Conservation (phyloP, 371 early-diverging fungal genomes). For the Haplosporangium sp. region DNA sequence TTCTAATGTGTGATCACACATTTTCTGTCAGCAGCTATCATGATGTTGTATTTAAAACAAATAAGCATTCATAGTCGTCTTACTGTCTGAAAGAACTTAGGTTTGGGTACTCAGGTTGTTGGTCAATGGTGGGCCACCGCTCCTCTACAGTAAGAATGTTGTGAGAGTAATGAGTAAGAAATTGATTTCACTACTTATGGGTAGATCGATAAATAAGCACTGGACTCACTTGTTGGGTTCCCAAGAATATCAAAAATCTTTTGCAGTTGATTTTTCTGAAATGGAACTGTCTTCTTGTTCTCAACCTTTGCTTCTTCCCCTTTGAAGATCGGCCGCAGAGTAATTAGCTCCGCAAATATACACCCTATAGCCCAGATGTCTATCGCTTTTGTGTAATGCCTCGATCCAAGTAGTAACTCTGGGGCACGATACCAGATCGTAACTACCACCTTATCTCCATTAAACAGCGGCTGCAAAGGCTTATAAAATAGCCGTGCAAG, state of each 20-base stretch:
- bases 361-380: conserved; percentile 98
- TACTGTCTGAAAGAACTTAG: conserved; percentile 70
- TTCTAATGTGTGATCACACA: conserved; percentile 46
- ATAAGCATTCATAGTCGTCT: conserved; percentile 13
- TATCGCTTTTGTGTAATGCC: conserved; percentile 94
- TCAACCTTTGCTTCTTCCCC: conserved; percentile 96
- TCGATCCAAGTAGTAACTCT: conserved; percentile 91
- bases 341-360: conserved; percentile 94
- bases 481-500: conserved; percentile 87
- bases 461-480: conserved; percentile 86
- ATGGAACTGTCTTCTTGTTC: conserved; percentile 87
- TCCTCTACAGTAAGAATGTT: conserved; percentile 63
- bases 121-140: conserved; percentile 81
- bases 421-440: conserved; percentile 99
- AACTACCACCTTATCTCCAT: conserved; percentile 95
- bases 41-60: too few relatives aligned
- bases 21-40: too few relatives aligned
- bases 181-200: not conserved
- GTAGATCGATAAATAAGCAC: not conserved
- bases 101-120: conserved; percentile 78
- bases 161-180: not conserved
- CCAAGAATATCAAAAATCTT: conserved; percentile 94
- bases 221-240: conserved; percentile 80
- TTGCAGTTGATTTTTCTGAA: conserved; percentile 89
- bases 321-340: conserved; percentile 91